Evolutionary conservation across 2,329 filamentous ascomycete genomes (phyloP).

Genomic region (Colletotrichum sublineola): DNA sequence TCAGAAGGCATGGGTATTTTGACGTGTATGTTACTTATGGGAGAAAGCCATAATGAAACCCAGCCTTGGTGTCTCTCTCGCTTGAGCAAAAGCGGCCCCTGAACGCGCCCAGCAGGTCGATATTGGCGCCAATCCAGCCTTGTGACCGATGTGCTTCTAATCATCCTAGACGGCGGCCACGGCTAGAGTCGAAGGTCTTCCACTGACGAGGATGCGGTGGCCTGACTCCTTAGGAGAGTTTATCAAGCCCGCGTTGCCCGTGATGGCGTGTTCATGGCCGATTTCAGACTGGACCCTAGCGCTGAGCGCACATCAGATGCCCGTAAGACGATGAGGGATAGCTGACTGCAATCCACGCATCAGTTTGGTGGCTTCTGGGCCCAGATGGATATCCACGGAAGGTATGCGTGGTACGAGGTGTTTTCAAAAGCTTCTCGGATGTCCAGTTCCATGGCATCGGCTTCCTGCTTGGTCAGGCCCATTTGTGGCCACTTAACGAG

Average conservation of each 20-base stretch:
- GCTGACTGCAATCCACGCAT: background rate
- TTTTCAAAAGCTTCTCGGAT: constrained; percentile 51
- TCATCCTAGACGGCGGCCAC: background rate
- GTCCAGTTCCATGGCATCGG: constrained; percentile 49
- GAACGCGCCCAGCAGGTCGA: background rate
- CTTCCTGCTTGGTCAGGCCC: constrained; percentile 52
- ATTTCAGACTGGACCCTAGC: background rate
- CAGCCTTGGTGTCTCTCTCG: background rate
- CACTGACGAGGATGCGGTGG: background rate
- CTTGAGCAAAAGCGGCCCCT: background rate
- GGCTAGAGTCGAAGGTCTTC: background rate
- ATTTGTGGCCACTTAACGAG: constrained; percentile 49
- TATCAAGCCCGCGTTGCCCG: background rate
- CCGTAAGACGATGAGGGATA: background rate
- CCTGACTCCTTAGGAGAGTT: background rate
- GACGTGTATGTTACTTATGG: constrained; percentile 44
- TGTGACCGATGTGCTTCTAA: background rate
- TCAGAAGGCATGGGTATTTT: constrained; percentile 43
- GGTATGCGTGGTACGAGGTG: constrained; percentile 50
- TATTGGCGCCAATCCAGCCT: background rate
- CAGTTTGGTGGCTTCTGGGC: constrained; percentile 52
- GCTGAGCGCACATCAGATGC: background rate
- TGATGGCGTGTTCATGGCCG: background rate
- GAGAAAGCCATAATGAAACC: constrained; percentile 28
- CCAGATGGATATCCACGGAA: constrained; percentile 55